Evolutionary conservation across 805 yeast genomes (phyloP), one percentile per base, ranked within the genome.

Genomic region (Zygoascus biomembranicola): DNA sequence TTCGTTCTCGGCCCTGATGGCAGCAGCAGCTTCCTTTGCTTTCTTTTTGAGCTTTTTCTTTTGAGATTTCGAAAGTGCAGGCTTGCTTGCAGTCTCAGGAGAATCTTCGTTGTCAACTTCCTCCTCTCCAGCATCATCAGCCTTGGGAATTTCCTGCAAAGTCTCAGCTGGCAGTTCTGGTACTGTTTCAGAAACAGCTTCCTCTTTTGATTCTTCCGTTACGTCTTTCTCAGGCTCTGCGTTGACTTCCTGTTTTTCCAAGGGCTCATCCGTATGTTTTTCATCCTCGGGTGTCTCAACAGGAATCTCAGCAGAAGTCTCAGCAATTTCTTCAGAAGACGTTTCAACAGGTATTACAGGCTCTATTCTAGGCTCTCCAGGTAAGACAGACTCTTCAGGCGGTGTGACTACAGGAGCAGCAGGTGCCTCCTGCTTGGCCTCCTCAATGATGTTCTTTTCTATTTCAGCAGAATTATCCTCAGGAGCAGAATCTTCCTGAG

Each of bases 11-110:
- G 56, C 50, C 32, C 16, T 35, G 16, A 35, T n/a, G 13, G 56
- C 62, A 32, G 61, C 43, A 61, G 47, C 57, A 57, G 54, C 42
- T 50, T 52, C 62, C 52, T 51, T 51, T 47, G 57, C 62, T 54
- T 31, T 52, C 23, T 18, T 49, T 41, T 23, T 43, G 32, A 32
- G n/a, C 43, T 26, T 47, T 16, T 39, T 39, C 46, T 28, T 45
- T 20, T 23, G 32, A 14, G 18, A 23, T 20, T 46, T 47, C 14
- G 52, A 14, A 26, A 28, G 16, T 16, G 41, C 14, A 35, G 51
- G 26, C 42, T n/a, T 23, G 31, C 20, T 11, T 8, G 42, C 10
- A 13, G 41, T 2, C 37, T 54, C 55, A 13, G 47, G 6, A 4
- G 6, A 6, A 4, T 23, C 28, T 6, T 23, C 28, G 28, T 23